Evolutionary conservation across 1,139 yeast species (phyloP).

Genomic region (Candida buenavistaensis): DNA sequence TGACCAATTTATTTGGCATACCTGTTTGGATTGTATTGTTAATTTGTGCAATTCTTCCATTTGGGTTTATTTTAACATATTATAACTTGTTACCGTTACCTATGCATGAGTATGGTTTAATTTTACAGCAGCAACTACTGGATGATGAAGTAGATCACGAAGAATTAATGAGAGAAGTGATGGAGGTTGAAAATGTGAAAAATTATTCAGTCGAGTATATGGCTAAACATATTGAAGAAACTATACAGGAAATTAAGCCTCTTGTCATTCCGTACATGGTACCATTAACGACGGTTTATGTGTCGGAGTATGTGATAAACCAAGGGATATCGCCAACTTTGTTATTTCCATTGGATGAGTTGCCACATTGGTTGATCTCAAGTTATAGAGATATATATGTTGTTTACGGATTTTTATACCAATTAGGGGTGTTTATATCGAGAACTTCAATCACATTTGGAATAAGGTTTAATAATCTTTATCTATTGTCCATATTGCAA

Average conservation of each 20-base stretch:
- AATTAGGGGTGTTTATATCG: conserved; percentile 88
- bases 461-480: conserved; percentile 57
- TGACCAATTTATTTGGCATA: conserved; percentile 38
- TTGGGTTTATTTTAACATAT: conserved; percentile 33
- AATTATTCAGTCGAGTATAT: conserved; percentile 1
- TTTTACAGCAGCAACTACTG: conserved; percentile 4
- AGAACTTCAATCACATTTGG: conserved; percentile 74
- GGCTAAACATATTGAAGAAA: conserved; percentile 20
- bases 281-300: conserved; percentile 80
- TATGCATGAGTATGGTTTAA: conserved; percentile 9
- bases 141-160: conserved; percentile 21
- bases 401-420: conserved; percentile 89
- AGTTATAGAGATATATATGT: conserved; percentile 86
- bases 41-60: conserved; percentile 36
- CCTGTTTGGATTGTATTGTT: conserved; percentile 32
- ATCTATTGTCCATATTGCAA: conserved; percentile 67
- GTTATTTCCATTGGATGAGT: conserved; percentile 66
- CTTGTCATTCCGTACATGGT: conserved; percentile 72
- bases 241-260: conserved; percentile 47
- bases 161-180: conserved; percentile 1
- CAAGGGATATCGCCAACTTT: conserved; percentile 91
- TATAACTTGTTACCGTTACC: conserved; percentile 29
- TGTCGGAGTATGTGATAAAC: conserved; percentile 84
- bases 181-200: neutral
- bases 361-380: conserved; percentile 60